Conservation (phyloP, 306 rosid species). For the Vigna radiata region DNA sequence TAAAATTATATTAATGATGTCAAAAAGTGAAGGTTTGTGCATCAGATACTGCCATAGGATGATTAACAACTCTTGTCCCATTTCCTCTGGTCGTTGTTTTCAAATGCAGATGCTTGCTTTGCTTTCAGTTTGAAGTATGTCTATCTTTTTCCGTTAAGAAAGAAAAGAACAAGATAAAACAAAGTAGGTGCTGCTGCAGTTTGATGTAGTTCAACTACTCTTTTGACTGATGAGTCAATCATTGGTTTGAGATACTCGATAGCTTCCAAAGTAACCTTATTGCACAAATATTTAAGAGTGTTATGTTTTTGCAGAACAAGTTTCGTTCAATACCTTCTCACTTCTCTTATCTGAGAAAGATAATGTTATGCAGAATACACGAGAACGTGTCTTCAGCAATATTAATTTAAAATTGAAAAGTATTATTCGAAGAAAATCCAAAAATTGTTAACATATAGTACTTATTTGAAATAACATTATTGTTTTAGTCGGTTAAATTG, state of each 20-base stretch:
- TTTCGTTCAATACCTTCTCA: neutral
- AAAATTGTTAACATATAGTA: no score
- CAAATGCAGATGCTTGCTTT: neutral
- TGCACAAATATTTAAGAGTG: neutral
- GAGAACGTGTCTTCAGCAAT: neutral
- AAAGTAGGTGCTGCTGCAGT: conserved; percentile 4
- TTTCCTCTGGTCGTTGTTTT: conserved; percentile 14
- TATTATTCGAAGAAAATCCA: no score
- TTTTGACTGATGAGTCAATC: neutral
- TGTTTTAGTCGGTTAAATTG: neutral
- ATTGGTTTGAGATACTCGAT: neutral
- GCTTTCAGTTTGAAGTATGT: conserved; percentile 5
- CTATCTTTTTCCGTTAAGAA: neutral
- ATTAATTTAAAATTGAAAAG: no score
- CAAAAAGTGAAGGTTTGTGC: conserved; percentile 12
- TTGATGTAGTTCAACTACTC: conserved; percentile 9
- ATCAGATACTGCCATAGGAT: conserved; percentile 26
- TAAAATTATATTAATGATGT: neutral
- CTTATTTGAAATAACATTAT: neutral
- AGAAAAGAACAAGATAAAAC: conserved; percentile 6
- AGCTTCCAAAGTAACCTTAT: neutral
- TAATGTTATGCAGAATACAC: neutral
- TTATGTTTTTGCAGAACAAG: neutral
- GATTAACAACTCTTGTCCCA: conserved; percentile 24
- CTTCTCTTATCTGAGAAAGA: neutral